Evolutionary conservation across 202 grass and related monocot genomes (phyloP), one percentile per base, ranked within the genome.

Genomic region (Panicum hallii): DNA sequence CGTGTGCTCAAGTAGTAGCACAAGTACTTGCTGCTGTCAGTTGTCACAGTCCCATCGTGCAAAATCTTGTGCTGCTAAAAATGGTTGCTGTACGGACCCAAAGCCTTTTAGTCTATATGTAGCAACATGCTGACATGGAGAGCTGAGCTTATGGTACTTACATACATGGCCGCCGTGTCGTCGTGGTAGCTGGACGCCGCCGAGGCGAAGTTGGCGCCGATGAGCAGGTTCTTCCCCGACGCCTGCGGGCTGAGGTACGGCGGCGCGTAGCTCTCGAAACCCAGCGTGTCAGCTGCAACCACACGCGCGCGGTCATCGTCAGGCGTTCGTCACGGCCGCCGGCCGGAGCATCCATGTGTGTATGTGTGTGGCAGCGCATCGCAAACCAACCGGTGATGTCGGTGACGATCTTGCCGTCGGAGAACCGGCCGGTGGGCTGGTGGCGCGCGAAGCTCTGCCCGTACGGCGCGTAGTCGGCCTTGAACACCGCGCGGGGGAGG

Each of bases 181-280:
- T 98, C 95, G 42, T 34, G 38, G 83, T 88, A 93, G 9, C 92
- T 92, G 57, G 95, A 98, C 56, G 84, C 95, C 5, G 92, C 95
- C 4, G 95, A 98, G n/a, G 87, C 95, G 66, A 98, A 98, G 75
- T 94, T 93, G 63, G 87, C 87, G 47, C 95, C 95, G 17, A 78
- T 64, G 40, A 98, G 92, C 14, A 98, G 90, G 82, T 87, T 98
- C 69, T 90, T 81, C 72, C 95, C 92, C 3, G 85, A 79, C 80
- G 89, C 77, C 44, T 85, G 15, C 46, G 89, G 95, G 77, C 92
- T 93, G 1, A 98, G 90, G 90, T 98, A 98, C 44, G 90, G 82
- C 17, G 88, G 90, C 17, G 79, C 40, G 75, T 91, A 93, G 77
- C 67, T 74, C 44, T 73, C 79, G 28, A 98, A 98, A n/a, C 95